Evolutionary conservation across 306 rosid species (phyloP).

Genomic region (Rubus parviflorus): DNA sequence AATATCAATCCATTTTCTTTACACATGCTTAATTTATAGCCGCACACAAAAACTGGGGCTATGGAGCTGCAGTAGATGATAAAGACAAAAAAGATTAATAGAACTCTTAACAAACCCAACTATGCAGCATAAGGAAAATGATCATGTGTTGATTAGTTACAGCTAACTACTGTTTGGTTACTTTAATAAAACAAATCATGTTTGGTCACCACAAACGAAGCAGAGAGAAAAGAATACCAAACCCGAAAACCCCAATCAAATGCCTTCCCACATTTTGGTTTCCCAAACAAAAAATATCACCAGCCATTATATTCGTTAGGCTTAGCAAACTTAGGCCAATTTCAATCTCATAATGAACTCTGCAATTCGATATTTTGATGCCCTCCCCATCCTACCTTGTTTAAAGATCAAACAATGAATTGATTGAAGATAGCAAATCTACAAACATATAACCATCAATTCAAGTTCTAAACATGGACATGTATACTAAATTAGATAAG

Average conservation of each 20-base stretch:
- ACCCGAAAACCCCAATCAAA: neutral
- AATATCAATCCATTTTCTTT: constrained; percentile 36
- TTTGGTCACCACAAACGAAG: constrained; percentile 8
- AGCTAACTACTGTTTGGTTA: neutral
- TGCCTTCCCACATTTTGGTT: constrained; percentile 4
- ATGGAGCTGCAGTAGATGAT: constrained; percentile 37
- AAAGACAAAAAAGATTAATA: constrained; percentile 3
- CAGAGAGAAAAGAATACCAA: neutral
- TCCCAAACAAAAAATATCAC: neutral
- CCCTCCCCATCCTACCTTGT: constrained; percentile 19
- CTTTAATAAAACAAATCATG: neutral
- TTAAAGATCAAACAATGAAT: constrained; percentile 17
- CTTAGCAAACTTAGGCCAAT: neutral
- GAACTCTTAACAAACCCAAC: neutral
- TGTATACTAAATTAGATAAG: constrained; percentile 14
- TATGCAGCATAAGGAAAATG: neutral
- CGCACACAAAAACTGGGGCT: constrained; percentile 29
- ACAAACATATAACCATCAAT: constrained; percentile 20
- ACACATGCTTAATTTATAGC: constrained; percentile 25
- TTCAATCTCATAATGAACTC: constrained; percentile 4
- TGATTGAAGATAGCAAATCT: constrained; percentile 11
- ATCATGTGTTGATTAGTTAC: constrained; percentile 4
- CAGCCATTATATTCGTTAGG: neutral
- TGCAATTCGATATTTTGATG: neutral
- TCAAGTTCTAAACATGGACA: constrained; percentile 10